Conservation (phyloP, 1,139 yeast species). For the Taphrina communis region DNA sequence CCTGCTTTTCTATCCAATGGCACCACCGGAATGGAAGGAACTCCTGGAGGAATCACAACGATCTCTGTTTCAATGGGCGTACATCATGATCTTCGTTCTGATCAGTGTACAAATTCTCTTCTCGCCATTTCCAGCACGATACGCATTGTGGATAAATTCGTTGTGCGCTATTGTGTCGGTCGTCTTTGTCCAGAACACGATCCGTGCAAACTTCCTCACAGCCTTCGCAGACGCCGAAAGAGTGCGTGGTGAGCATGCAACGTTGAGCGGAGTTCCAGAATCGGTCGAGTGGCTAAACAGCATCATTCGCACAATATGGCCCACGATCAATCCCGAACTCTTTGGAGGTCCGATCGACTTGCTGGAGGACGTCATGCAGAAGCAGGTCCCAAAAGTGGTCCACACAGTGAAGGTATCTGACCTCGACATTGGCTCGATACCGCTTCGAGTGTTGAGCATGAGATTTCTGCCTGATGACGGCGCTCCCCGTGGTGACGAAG, state of each 20-base stretch:
- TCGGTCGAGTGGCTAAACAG: constrained; percentile 43
- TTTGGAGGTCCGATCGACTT: constrained; percentile 40
- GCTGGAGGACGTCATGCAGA: constrained; percentile 43
- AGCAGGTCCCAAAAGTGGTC: constrained; percentile 40
- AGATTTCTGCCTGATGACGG: constrained; percentile 39
- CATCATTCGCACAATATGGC: constrained; percentile 40
- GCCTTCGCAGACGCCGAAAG: constrained; percentile 40
- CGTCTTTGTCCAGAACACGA: constrained; percentile 11
- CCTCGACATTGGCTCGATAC: constrained; percentile 39
- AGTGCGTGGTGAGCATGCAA: constrained; percentile 41
- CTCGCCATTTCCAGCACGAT: constrained; percentile 26
- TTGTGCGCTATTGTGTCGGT: constrained; percentile 17
- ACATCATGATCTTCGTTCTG: constrained; percentile 14
- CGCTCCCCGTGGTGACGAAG: constrained; percentile 29
- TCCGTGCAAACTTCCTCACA: background rate
- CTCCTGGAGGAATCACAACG: constrained; percentile 27
- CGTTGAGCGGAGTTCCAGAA: constrained; percentile 37
- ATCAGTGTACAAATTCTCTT: constrained; percentile 29
- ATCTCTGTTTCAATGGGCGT: constrained; percentile 30
- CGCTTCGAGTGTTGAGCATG: constrained; percentile 41
- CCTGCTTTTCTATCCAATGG: constrained; percentile 41
- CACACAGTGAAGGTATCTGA: constrained; percentile 41
- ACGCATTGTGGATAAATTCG: constrained; percentile 26
- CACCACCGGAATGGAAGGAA: constrained; percentile 36
- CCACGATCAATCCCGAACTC: constrained; percentile 41